Base-by-base conservation (phyloP, 2,329 filamentous ascomycete genomes). In the Erysiphe pulchra region DNA sequence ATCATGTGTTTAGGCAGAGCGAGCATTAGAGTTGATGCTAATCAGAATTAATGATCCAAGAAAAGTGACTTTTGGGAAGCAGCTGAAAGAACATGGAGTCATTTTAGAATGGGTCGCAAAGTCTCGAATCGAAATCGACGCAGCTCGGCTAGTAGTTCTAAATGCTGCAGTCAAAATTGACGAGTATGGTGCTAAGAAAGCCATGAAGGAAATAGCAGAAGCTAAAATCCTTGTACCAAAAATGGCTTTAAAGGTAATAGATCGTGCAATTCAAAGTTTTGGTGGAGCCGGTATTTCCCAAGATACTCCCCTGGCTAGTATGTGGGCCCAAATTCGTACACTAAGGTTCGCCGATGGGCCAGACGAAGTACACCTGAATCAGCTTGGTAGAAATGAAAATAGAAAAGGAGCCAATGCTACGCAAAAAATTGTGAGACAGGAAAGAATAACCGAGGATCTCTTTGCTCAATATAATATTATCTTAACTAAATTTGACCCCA, bases 91-190 rank as follows among this genome's bases (percentile, higher is more conserved):
- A 59, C 90, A 98, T 63, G 90, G 87, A 54, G 82, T 94, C 34
- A 87, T 94, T 62, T 74, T 95, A 37, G 84, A 94, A 60, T 92
- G 90, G 72, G 83, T 95, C 34, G 90, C 90, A 39, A 81, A 77
- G 57, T 90, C 84, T 1, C 78, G 90, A 30, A 77, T 95, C 53
- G 87, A 95, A 59, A 93, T 98, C 57, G 87, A 95, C 61, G 75
- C 86, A 1, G 83, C 87, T 0, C 80, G 90, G 33, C 72, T 98
- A 11, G 64, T 90, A 37, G 90, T 95, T 8, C 75, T 94, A 51
- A 94, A 95, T 63, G 90, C 90, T 1, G 90, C 90, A 49, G 80
- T 92, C 62, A 84, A 83, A 65, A 95, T 98, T 66, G 90, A 98
- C 63, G 72, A 81, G 53, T 72, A 77, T 17, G 80, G 87, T 53